Conservation (phyloP, 2,329 filamentous ascomycete species). For the Sporothrix pallida region DNA sequence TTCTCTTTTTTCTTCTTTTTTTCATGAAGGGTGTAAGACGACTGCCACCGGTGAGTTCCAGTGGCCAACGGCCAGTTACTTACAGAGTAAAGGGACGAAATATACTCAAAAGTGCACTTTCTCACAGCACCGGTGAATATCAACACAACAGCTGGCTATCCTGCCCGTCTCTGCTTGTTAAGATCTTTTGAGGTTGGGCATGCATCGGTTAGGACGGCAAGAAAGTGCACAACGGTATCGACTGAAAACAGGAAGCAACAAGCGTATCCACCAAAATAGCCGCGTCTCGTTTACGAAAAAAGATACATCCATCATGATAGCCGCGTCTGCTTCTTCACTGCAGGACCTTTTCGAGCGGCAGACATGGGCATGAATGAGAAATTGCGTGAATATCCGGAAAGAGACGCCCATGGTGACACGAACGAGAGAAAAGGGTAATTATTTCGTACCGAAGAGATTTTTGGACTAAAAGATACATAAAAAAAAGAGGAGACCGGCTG, state of each 20-base stretch:
- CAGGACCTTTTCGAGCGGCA: not conserved
- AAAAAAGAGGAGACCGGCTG: not conserved
- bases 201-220: no score
- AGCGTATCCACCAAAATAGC: no score
- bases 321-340: not conserved
- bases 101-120: no score
- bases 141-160: no score
- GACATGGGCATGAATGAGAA: not conserved
- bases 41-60: not conserved
- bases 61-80: not conserved
- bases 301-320: not conserved
- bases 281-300: no score
- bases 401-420: slow-evolving; percentile 14
- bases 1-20: no score
- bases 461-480: not conserved
- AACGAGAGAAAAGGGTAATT: not conserved
- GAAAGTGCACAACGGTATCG: no score
- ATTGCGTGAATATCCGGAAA: not conserved
- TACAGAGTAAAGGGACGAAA: not conserved
- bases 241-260: no score
- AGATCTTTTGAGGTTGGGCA: no score
- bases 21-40: not conserved
- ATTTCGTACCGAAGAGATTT: not conserved
- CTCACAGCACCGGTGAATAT: no score
- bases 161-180: no score